Evolutionary conservation across 805 yeast species (phyloP).

Genomic region (Vanderwaltozyma yarrowii): DNA sequence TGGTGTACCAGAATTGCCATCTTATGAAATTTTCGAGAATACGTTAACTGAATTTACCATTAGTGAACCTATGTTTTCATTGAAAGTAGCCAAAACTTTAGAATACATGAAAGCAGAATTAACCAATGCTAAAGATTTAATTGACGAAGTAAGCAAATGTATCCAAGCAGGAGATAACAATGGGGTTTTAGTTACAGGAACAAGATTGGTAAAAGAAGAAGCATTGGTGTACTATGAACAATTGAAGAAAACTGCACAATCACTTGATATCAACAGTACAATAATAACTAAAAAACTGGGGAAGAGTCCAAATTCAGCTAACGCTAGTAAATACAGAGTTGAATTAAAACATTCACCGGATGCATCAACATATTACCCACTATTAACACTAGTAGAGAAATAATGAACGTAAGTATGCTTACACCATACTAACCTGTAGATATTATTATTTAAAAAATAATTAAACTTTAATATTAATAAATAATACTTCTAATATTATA

Average conservation of each 20-base stretch:
- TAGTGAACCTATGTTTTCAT: conserved; percentile 11
- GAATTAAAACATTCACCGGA: conserved; percentile 4
- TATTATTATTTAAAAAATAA: too few species aligned
- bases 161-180: conserved; percentile 17
- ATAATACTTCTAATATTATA: too few species aligned
- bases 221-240: conserved; percentile 26
- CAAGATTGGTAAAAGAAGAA: conserved; percentile 21
- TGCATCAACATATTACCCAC: conserved; percentile 16
- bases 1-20: conserved; percentile 64
- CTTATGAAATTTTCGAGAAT: conserved; percentile 23
- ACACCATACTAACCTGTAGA: too few species aligned
- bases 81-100: conserved; percentile 10
- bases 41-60: conserved; percentile 16
- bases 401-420: too few species aligned
- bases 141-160: conserved; percentile 10
- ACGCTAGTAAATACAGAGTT: neutral
- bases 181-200: conserved; percentile 16
- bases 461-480: too few species aligned
- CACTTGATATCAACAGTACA: conserved; percentile 9
- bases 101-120: conserved; percentile 14
- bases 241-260: conserved; percentile 11
- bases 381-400: conserved; percentile 6
- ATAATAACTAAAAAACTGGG: conserved; percentile 4
- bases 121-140: conserved; percentile 6
- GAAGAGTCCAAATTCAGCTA: neutral